Evolutionary conservation across 805 yeast genomes (phyloP).

Genomic region (Lipomyces chichibuensis): DNA sequence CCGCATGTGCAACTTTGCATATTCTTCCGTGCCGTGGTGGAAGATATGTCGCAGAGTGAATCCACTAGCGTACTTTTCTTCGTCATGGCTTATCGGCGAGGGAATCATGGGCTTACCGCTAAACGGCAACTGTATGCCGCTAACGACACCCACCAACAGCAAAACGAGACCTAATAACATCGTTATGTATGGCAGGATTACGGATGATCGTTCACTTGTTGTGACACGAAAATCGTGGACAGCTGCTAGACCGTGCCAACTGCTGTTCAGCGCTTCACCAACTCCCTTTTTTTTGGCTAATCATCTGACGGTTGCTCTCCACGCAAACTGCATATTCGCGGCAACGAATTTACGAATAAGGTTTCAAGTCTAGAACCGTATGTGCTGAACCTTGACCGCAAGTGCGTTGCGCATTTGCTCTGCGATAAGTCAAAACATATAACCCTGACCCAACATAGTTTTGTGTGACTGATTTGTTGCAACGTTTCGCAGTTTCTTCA

Average conservation of each 20-base stretch:
- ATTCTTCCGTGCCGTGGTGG: conserved; percentile 32
- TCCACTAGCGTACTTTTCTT: conserved; percentile 22
- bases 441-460: neutral
- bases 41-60: conserved; percentile 32
- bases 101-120: conserved; percentile 16
- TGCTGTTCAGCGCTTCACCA: neutral
- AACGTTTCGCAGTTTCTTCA: neutral
- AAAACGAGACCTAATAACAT: neutral
- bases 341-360: neutral
- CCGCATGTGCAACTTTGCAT: conserved; percentile 27
- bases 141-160: conserved; percentile 1
- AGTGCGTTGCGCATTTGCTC: neutral
- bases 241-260: neutral
- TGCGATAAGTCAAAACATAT: neutral
- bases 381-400: neutral
- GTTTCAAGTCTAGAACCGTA: neutral
- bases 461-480: too few species aligned
- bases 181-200: neutral
- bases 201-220: too few species aligned
- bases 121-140: conserved; percentile 30
- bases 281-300: neutral
- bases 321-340: neutral
- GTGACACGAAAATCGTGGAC: neutral
- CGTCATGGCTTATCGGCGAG: conserved; percentile 1
- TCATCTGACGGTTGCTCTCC: neutral